Conservation (phyloP, 331 rosid genomes). For the Pyracantha coccinea region DNA sequence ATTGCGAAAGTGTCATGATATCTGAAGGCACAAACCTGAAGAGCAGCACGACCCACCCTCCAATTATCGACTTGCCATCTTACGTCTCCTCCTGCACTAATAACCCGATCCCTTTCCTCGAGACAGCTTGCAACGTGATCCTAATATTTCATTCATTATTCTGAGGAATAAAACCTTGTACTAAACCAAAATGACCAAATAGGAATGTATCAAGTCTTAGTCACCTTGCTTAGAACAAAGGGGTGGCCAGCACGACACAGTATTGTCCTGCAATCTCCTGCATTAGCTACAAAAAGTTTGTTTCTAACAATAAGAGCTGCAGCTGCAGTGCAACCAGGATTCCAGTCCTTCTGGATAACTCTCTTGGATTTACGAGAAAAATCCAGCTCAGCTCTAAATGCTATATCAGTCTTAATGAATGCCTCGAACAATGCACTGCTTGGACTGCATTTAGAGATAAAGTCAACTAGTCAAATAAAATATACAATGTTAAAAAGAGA, state of each 20-base stretch:
- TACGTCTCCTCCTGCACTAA: constrained; percentile 63
- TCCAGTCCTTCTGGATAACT: constrained; percentile 68
- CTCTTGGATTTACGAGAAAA: constrained; percentile 58
- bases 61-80: constrained; percentile 92
- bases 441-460: constrained; percentile 43
- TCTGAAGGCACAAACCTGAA: constrained; percentile 53
- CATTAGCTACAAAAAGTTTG: constrained; percentile 79
- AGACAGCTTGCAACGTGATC: constrained; percentile 91
- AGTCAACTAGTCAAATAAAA: not conserved
- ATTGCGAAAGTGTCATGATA: not conserved
- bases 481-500: not conserved
- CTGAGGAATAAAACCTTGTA: not conserved
- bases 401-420: constrained; percentile 61
- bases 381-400: constrained; percentile 70
- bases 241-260: constrained; percentile 70
- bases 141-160: constrained; percentile 29
- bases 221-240: constrained; percentile 64
- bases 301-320: constrained; percentile 51
- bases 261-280: constrained; percentile 86
- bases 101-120: constrained; percentile 78
- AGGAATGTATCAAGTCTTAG: constrained; percentile 7
- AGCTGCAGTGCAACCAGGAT: constrained; percentile 91
- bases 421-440: constrained; percentile 62
- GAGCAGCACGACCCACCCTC: constrained; percentile 92
- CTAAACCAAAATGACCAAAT: not conserved